Base-by-base conservation (phyloP, 176 grass and related monocot genomes). In the Secale cereale region DNA sequence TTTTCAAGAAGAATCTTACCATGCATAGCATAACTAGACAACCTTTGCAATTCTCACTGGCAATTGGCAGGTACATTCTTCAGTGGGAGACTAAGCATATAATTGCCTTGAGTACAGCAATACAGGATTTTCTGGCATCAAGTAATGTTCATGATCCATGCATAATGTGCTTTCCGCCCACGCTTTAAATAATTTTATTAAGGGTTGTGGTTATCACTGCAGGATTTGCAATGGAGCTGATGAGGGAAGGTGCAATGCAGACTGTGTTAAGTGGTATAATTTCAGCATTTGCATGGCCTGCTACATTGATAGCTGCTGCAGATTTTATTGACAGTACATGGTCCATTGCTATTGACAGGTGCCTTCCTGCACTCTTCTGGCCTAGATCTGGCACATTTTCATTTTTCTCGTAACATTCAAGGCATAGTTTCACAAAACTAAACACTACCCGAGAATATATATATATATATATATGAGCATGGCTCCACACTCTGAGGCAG, bases 301-400 rank as follows among this genome's bases (percentile, higher is more conserved):
- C 91, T 87, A 88, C 81, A 33, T 84, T 98, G 43, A 75, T 95
- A 50, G 6, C 90, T 89, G 97, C 90, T 86, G 92, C 97, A 77
- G 93, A 98, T 79, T 95, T 95, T 62, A 96, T 96, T 41, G 97
- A 98, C 59, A 98, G 97, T 74, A 98, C 92, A 94, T 98, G 93
- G 91, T 73, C 90, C 22, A 65, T 98, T 80, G 97, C 93, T 84
- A 98, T 98, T 86, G 93, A 94, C 78, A 98, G 97, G 97, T 98
- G 75, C 20, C 31, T 20, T 36, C 79, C 50, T n/a, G n/a, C n/a
- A n/a, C n/a, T n/a, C n/a, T n/a, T n/a, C n/a, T n/a, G n/a, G n/a
- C n/a, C n/a, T n/a, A n/a, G n/a, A n/a, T n/a, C 27, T 78, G 70
- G 27, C 20, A 59, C 28, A 4, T 30, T 79, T 13, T 19, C 14